Conservation (phyloP, 2,329 filamentous ascomycete genomes). For the Lachnellula cervina region DNA sequence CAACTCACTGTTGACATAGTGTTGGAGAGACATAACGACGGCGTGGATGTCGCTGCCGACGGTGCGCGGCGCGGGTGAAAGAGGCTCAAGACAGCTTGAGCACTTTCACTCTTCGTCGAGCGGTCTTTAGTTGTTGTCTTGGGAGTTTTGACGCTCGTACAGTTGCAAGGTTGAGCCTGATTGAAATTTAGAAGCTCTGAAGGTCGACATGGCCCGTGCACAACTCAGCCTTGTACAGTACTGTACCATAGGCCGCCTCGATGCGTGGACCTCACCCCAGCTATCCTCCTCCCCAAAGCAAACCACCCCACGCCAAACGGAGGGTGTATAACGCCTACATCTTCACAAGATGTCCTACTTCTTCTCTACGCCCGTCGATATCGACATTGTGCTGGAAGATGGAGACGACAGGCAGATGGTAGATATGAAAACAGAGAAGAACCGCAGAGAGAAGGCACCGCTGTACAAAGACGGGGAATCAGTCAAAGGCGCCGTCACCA, state of each 20-base stretch:
- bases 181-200: constrained; percentile 1
- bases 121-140: neutral
- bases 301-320: neutral
- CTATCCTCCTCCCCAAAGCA: neutral
- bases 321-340: neutral
- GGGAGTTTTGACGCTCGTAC: neutral
- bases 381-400: constrained; percentile 96
- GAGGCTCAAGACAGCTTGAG: constrained; percentile 5
- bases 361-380: constrained; percentile 97
- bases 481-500: constrained; percentile 91
- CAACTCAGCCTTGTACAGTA: constrained; percentile 14
- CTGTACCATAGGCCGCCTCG: neutral
- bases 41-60: constrained; percentile 20
- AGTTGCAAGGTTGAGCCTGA: neutral
- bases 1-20: constrained; percentile 49
- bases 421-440: constrained; percentile 98
- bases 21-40: constrained; percentile 45
- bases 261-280: neutral
- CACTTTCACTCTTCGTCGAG: neutral
- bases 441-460: constrained; percentile 90
- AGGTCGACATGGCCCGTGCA: neutral
- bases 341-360: constrained; percentile 76
- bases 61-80: constrained; percentile 16
- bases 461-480: constrained; percentile 98
- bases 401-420: constrained; percentile 91